Percentiles rank a stretch among this genome's conserved stretches.
Conservation (phyloP, 345 rosid species). For the Eucalyptus sp. region DNA sequence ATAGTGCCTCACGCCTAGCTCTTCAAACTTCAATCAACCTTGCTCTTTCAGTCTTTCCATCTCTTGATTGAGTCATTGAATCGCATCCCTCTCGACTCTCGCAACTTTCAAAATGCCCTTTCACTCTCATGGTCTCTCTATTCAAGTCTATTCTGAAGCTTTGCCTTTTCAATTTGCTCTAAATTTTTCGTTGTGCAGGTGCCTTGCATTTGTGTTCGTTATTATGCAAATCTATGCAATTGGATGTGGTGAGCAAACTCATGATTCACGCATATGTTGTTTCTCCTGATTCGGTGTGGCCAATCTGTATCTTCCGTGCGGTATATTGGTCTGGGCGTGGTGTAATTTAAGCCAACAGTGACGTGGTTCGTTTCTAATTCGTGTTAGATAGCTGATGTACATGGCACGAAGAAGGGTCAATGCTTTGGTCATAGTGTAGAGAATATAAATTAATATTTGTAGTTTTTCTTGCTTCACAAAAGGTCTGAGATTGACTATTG, state of each 20-base stretch:
- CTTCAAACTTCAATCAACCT: background rate
- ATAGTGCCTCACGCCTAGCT: background rate
- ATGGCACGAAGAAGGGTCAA: background rate
- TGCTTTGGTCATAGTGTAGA: background rate
- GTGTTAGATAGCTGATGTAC: background rate
- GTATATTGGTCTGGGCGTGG: background rate
- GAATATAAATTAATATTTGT: too few relatives aligned
- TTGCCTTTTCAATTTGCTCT: background rate
- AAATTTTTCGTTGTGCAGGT: background rate
- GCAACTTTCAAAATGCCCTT: background rate
- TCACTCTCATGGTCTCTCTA: background rate
- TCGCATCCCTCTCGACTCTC: background rate
- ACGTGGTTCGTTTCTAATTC: too few relatives aligned
- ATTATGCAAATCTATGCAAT: background rate
- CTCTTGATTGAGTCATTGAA: background rate
- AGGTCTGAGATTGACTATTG: background rate
- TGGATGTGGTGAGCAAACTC: background rate
- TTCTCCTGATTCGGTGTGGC: accelerated
- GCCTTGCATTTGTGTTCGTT: background rate
- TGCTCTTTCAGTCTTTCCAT: accelerated
- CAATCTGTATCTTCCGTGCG: accelerated
- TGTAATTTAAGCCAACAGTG: background rate
- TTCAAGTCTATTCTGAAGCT: background rate
- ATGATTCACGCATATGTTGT: accelerated
- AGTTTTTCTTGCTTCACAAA: background rate